Conservation (phyloP, 805 yeast species). For the Saccharomycopsis synnaedendra region DNA sequence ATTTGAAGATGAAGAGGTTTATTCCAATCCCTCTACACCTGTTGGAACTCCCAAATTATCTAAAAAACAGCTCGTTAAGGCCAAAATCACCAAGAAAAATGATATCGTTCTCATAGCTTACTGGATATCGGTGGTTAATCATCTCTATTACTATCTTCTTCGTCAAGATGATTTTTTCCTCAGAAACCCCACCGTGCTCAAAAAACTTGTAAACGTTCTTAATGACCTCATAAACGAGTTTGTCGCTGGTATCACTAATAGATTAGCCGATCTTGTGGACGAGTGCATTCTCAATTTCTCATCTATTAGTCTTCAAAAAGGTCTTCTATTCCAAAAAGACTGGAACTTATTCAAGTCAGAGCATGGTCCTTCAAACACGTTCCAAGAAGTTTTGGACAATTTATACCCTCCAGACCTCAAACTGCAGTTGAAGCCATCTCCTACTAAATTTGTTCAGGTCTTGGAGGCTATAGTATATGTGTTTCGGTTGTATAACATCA, state of each 20-base stretch:
- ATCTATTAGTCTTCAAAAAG: conserved; percentile 64
- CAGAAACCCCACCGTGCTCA: conserved; percentile 46
- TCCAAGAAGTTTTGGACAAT: conserved; percentile 61
- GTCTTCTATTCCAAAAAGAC: conserved; percentile 54
- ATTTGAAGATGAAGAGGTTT: background rate
- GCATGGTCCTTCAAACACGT: conserved; percentile 22
- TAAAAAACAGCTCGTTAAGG: background rate
- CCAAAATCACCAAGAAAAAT: conserved; percentile 7
- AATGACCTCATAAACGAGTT: conserved; percentile 58
- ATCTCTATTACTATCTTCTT: conserved; percentile 64
- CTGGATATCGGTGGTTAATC: conserved; percentile 78
- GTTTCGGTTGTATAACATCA: conserved; percentile 69
- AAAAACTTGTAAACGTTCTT: conserved; percentile 41
- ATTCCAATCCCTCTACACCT: background rate
- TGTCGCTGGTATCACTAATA: conserved; percentile 51
- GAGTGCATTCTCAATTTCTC: conserved; percentile 64
- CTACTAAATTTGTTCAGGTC: conserved; percentile 72
- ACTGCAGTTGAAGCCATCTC: conserved; percentile 81
- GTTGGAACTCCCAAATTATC: background rate
- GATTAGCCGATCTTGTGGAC: conserved; percentile 46
- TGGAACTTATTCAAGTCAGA: conserved; percentile 45
- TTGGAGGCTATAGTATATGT: conserved; percentile 84
- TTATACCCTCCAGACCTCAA: conserved; percentile 76
- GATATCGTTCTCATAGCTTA: conserved; percentile 68
- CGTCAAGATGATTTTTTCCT: conserved; percentile 43